Base-by-base conservation (phyloP, 2,329 filamentous ascomycete genomes). In the Exophiala sp. region DNA sequence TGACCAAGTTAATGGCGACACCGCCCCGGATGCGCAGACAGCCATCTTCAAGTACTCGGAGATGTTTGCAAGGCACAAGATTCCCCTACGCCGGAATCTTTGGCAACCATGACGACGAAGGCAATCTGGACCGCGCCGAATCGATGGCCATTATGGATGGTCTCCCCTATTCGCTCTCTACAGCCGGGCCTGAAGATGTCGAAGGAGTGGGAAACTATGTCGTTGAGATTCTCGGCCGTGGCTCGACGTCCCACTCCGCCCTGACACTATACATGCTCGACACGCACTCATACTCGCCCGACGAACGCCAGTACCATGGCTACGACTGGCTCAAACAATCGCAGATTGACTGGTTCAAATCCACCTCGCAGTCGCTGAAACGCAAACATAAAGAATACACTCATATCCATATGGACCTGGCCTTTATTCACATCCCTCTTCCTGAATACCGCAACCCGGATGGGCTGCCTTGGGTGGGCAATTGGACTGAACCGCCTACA, bases 281-380 rank as follows among this genome's bases (percentile, higher is more conserved):
- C 68, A 90, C 90, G 0, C 93, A 98, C 66, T 78, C 86, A 2
- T 95, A 96, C 68, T 88, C 88, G 3, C 90, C 90, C 0, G 86
- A 98, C 64, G 88, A 96, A 69, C 80, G 82, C 48, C 82, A 87
- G 52, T 96, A 83, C 66, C 80, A 82, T n/a, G 93, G 93, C 41
- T 98, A 98, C 65, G 91, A 97, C 69, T 98, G 93, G 93, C 73
- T 98, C 64, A 97, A 97, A 71, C 83, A 83, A 38, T 89, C 80
- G 60, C 93, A 98, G 68, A 95, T 96, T 52, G 81, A 87, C 48
- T 98, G 93, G 93, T 98, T 98, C 73, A 83, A 81, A 59, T 78
- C 80, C 56, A 95, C 87, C 1, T 83, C 87, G 0, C 74, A 83
- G 50, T 71, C 80, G 10, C 71, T 96, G 40, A 88, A 88, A 69